phyloP scores from a whole-genome alignment of 73 alveolate genomes.

The Paramecium biaurelia region DNA sequence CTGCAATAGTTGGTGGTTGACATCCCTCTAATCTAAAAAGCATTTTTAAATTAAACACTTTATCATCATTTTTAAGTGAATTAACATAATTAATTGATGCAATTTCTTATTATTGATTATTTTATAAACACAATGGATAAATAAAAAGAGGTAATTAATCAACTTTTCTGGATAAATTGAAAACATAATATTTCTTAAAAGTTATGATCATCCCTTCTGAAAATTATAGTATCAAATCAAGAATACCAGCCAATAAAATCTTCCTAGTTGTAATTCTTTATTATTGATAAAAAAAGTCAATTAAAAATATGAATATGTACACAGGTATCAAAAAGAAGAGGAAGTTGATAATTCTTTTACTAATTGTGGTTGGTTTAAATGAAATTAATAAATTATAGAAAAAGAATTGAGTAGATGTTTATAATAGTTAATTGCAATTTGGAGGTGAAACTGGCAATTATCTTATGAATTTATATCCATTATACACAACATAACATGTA shows the following conservation, averaged over 20 bases:
- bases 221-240: not conserved
- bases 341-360: not conserved
- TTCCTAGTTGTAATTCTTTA: not conserved
- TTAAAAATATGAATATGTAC: not conserved
- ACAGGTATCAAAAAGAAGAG: not conserved
- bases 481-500: not conserved
- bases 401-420: not conserved
- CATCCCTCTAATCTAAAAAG: not conserved
- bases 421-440: not conserved
- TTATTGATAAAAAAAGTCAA: not conserved
- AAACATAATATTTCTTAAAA: not conserved
- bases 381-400: not conserved
- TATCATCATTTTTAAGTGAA: not conserved
- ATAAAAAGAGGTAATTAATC: slow-evolving; percentile 1
- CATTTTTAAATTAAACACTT: not conserved
- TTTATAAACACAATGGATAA: not conserved
- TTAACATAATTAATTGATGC: not conserved
- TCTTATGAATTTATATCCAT: not conserved
- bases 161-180: not conserved
- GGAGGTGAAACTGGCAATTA: not conserved
- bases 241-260: not conserved
- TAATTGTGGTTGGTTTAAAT: not conserved
- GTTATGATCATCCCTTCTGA: not conserved
- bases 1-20: not conserved
- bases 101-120: not conserved